phyloP scores from a whole-genome alignment of 2,329 filamentous ascomycete species.

The Trichophyton rubrum region DNA sequence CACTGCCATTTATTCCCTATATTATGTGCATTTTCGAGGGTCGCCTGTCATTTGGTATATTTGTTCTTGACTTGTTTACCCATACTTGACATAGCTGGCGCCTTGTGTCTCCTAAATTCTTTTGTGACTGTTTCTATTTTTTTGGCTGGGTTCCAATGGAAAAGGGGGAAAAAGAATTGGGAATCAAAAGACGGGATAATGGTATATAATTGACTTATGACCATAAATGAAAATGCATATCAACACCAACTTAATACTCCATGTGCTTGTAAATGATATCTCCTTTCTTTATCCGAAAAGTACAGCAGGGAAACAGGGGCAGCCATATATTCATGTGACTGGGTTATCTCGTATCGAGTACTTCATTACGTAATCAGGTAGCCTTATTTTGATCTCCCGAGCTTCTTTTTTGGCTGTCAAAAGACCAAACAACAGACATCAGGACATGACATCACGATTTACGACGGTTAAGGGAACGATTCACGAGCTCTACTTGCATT shows the following conservation, averaged over 20 bases:
- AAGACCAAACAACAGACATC: neutral
- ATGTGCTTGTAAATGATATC: neutral
- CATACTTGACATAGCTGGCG: neutral
- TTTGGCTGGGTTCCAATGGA: neutral
- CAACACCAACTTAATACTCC: neutral
- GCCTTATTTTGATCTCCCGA: neutral
- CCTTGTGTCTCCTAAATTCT: neutral
- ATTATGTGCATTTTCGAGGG: neutral
- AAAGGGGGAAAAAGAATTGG: conserved; percentile 1
- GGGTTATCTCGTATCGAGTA: neutral
- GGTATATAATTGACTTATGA: conserved; percentile 4
- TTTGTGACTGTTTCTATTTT: neutral
- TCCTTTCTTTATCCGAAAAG: neutral
- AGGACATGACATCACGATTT: neutral
- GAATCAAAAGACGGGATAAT: conserved; percentile 1
- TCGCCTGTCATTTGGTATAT: neutral
- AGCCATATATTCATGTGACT: neutral
- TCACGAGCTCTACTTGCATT: neutral
- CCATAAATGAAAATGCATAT: conserved; percentile 2
- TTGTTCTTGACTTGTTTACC: neutral
- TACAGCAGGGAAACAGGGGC: too few species aligned
- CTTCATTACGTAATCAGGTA: neutral
- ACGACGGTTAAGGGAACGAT: neutral
- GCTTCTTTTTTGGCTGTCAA: neutral
- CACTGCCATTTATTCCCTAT: neutral